Evolutionary conservation across 345 rosid species (phyloP), one percentile per base, ranked within the genome.

Genomic region (Sisymbrium altissimum): DNA sequence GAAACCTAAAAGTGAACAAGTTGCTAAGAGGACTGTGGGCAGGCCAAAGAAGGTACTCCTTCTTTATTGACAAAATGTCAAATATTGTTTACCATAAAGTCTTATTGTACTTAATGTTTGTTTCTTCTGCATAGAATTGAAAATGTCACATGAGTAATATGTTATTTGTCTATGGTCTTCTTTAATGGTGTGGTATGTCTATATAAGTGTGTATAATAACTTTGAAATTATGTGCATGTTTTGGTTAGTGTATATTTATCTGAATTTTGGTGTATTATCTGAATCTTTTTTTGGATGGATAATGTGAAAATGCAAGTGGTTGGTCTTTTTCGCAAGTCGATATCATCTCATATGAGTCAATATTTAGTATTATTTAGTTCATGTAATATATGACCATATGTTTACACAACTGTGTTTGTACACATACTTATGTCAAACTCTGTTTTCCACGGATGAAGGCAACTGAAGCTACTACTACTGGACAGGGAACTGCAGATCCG

Each of bases 11-110:
- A 33, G 40, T 18, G 68, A 46, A 14, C 78, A 39, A 3, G 77
- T 43, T 3, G 74, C 49, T 25, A 36, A 84, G 33, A 81, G 72
- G 78, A 78, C 85, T 5, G 78, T 75, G 7, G 89, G 95, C 7
- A 79, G 89, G 9, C 85, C 91, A 2, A 84, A 62, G 80, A 91
- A 89, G 97, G 97, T 89, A 83, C 3, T 40, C 3, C 52, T 48
- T 55, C 44, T 25, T 68, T 53, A 29, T 27, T 35, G 5, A 56
- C 35, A 23, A 45, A 56, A 4, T 66, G 40, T 27, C 64, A 39
- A 39, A 10, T 41, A 14, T 4, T 8, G 4, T 25, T 23, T 48
- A 13, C 7, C 13, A 9, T 27, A 39, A 18, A 4, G 68, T 71
- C 50, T 70, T 7, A 29, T 36, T 46, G 64, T 23, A 5, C n/a